Evolutionary conservation across 176 grass and related monocot species (phyloP).

Genomic region (Phoenix dactylifera): DNA sequence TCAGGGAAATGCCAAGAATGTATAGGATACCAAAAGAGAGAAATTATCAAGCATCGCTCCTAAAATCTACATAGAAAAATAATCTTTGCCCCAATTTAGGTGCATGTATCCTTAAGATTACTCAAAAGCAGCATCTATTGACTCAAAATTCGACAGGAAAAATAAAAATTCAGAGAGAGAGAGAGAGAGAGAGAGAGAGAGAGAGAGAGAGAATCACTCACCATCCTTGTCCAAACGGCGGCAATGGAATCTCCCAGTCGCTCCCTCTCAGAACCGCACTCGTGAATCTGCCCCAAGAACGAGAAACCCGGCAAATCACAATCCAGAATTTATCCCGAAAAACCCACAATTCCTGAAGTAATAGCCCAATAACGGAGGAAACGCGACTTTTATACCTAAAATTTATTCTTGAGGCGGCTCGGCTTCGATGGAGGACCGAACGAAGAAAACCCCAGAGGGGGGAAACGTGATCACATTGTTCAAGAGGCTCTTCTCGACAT

Average conservation of each 20-base stretch:
- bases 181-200: not conserved
- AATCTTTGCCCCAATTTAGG: too few relatives aligned
- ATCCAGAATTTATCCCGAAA: not conserved
- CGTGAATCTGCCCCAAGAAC: conserved; percentile 48
- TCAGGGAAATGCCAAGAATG: too few relatives aligned
- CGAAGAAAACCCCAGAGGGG: conserved; percentile 68
- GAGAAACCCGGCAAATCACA: not conserved
- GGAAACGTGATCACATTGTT: conserved; percentile 97
- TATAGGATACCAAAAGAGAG: too few relatives aligned
- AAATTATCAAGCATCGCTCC: too few relatives aligned
- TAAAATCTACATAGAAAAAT: too few relatives aligned
- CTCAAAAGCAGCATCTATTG: too few relatives aligned
- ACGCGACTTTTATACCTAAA: conserved; percentile 32
- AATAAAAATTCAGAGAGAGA: not conserved
- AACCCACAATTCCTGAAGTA: not conserved
- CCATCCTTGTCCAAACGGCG: conserved; percentile 92
- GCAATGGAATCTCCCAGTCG: conserved; percentile 74
- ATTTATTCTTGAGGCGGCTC: conserved; percentile 83
- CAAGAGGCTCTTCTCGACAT: conserved; percentile 37
- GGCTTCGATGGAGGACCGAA: conserved; percentile 51
- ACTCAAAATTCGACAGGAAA: too few relatives aligned
- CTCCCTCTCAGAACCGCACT: conserved; percentile 54
- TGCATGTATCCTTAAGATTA: too few relatives aligned
- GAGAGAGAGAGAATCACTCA: conserved; percentile 21
- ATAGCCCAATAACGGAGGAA: not conserved